Evolutionary conservation across 2,329 filamentous ascomycete species (phyloP), one percentile per base, ranked within the genome.

Genomic region (Epicoccum nigrum): DNA sequence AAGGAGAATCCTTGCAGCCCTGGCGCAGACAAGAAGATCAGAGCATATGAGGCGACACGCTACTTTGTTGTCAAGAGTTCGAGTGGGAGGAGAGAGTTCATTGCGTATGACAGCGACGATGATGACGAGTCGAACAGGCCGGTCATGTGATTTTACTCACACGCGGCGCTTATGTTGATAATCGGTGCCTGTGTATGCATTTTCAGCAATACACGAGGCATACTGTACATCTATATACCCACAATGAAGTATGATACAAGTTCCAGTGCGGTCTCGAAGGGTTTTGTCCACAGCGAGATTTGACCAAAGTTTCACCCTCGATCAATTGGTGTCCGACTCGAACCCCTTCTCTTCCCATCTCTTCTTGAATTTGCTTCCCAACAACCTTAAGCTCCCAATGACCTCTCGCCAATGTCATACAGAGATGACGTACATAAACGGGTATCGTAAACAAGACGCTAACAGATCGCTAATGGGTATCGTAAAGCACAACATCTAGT

Each of bases 51-150:
- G 43, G 43, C 49, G 11, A 43, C 49, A 34, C 49, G 49, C n/a
- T 65, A 60, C 17, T 58, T 64, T 30, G 42, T 59, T 5, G 54
- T 51, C 9, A 58, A 60, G n/a, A 43, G 55, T 12, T 31, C 51
- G 13, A 55, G 50, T 31, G 60, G 61, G 28, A 56, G 56, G 20
- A 49, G 56, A 8, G 60, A 65, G 20, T 69, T 64, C 31, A 59
- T 61, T 30, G 58, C 60, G 6, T 67, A 68, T 43, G 62, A 67
- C 5, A 65, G 65, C 19, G 67, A 70, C 11, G 63, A 66, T 7
- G 68, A 71, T 37, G 68, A 70, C 44, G 68, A 71, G 57, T 53
- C 61, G 42, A 64, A 66, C 38, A 57, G 67, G 31, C 67, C 68
- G 3, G 67, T 71, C 20, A 68, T 71, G 67, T 71, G 49, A 60